Base-by-base conservation (phyloP, 2,329 filamentous ascomycete genomes). In the Paecilomyces variotii region DNA sequence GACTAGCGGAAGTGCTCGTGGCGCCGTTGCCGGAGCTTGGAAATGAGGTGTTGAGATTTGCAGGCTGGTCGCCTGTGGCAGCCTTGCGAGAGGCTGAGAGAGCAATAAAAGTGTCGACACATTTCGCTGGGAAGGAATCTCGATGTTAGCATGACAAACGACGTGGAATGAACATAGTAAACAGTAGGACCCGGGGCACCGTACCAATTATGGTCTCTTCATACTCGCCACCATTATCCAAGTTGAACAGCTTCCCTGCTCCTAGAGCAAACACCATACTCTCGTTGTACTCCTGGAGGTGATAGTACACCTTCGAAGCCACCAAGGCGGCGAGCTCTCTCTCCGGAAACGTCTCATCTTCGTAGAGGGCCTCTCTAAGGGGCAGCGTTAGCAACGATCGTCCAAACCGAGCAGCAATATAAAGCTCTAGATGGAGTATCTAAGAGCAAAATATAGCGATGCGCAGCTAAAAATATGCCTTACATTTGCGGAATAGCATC, bases 221-320 rank as follows among this genome's bases (percentile, higher is more conserved):
- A 71, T 96, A 99, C 79, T 99, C 94, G 76, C 91, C 89, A 56
- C 90, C 88, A 57, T 87, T 84, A 70, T 97, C 90, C 64, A 97
- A 84, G 79, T 95, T 90, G 82, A 99, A 97, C 55, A 96, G 86
- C 72, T 97, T 90, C 61, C 94, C 94, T 26, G 94, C 92, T 60
- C 91, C 92, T 53, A 99, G 85, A 63, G 94, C 94, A 76, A 99
- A 97, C 56, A 90, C 89, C 93, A 99, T 97, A 77, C 93, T 97
- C 80, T 99, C 94, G 73, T 97, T 94, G 80, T 99, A 99, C 74
- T 94, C 94, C 78, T 97, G 91, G 56, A 99, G 86, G 73, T 99
- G 94, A 73, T 97, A 99, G 80, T 97, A 99, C 66, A 97, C 91
- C 82, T 99, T 99, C 67, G 94, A 89, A 51, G 96, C 89, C 57